Base-by-base conservation (phyloP, 169 alveolate genomes). In the Fabrea salina region DNA sequence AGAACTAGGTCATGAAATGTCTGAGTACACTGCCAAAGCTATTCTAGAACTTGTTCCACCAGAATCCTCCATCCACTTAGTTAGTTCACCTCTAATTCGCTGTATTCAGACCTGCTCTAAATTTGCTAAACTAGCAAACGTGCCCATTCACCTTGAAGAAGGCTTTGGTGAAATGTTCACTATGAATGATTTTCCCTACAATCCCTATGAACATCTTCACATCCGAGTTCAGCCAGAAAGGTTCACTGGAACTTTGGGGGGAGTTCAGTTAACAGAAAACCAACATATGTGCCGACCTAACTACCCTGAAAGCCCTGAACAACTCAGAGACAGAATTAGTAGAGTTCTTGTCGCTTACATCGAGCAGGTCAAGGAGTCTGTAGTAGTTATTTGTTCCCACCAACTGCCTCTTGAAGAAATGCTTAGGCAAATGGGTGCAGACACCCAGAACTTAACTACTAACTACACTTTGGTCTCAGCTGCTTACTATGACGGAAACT, bases 151-250 rank as follows among this genome's bases (percentile, higher is more conserved):
- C 25, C 32, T 70, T 22, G 67, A 70, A 50, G 79, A 47, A 70
- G 79, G 79, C 0, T 70, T 70, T 37, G 79, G 79, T 11, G 79
- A 70, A 49, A 30, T 59, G 32, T 70, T 30, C 25, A 19, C 30
- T 22, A 22, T 27, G 5, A 40, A 43, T 70, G 30, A 70, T 39
- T 70, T 43, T 2, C 35, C 25, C 7, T 22, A 27, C 11, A 70
- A 70, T 35, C 79, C 79, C 22, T 70, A 30, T 47, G 59, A 70
- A 22, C 41, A 70, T 35, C 32, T 27, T 27, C 67, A 50, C 19
- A 22, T 70, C 3, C 25, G 39, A 37, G 19, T 22, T 22, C 33
- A 37, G 19, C 79, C 79, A 47, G 79, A 70, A 19, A 47, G 25
- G 79, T 43, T 47, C 5, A 4, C 4, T 16, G 50, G 49, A 6